These are phyloP conservation scores for Helenozyma baotianmanensis DNA, from an alignment of 805 yeast genomes.

Conservation along the genomic window DNA sequence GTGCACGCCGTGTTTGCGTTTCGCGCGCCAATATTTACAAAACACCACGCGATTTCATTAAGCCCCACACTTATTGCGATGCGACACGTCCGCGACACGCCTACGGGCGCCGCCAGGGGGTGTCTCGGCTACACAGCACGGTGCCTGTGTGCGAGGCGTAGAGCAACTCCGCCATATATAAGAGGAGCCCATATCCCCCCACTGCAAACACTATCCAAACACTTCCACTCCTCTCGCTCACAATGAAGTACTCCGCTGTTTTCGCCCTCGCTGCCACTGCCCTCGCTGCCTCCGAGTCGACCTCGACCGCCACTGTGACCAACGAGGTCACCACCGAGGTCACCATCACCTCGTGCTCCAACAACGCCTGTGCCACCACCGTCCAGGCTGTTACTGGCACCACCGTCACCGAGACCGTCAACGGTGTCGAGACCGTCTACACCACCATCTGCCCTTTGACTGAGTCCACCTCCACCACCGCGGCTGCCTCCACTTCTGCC, in stretches of 20 bases:
- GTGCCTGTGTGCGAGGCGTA: background rate
- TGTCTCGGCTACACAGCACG: too few species aligned
- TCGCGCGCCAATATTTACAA: too few species aligned
- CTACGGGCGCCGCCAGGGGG: too few species aligned
- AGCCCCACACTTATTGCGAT: too few species aligned
- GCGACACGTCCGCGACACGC: too few species aligned
- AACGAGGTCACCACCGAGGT: slow-evolving; percentile 21
- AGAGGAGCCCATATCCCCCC: background rate
- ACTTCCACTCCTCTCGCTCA: slow-evolving; percentile 1
- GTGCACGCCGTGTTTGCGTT: too few species aligned
- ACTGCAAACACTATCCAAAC: background rate
- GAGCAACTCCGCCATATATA: background rate
- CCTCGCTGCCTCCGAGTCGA: slow-evolving; percentile 16
- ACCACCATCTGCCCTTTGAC: slow-evolving; percentile 17
- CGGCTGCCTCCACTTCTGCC: slow-evolving; percentile 5
- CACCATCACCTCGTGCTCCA: slow-evolving; percentile 24
- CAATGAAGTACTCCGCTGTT: slow-evolving; percentile 20
- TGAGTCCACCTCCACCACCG: slow-evolving; percentile 12
- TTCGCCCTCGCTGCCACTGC: slow-evolving; percentile 19
- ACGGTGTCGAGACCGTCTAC: slow-evolving; percentile 22
- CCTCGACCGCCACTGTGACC: slow-evolving; percentile 16
- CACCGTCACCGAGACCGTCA: slow-evolving; percentile 21
- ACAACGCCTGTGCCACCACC: slow-evolving; percentile 17
- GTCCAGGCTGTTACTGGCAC: slow-evolving; percentile 12
- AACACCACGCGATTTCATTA: too few species aligned